Conservation (phyloP, 2,329 filamentous ascomycete genomes). For the Meredithiella fracta region DNA sequence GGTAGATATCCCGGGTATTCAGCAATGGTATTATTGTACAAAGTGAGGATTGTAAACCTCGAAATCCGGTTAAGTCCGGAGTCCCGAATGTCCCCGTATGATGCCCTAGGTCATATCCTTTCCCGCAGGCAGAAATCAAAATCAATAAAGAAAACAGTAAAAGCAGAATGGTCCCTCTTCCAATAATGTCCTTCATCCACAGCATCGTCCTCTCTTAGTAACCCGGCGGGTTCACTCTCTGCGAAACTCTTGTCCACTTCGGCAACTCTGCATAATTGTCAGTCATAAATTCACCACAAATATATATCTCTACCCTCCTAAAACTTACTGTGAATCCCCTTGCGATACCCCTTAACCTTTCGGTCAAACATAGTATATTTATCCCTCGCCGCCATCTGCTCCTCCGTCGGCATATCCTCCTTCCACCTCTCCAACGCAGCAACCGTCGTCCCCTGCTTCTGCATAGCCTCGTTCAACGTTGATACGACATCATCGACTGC, state of each 20-base stretch:
- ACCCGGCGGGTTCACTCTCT: conserved; percentile 84
- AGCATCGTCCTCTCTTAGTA: too few relatives aligned
- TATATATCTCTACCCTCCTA: neutral
- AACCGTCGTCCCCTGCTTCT: conserved; percentile 52
- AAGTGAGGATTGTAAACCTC: neutral
- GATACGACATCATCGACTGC: conserved; percentile 78
- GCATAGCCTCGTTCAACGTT: conserved; percentile 62
- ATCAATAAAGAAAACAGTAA: neutral
- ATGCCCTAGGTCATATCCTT: too few relatives aligned
- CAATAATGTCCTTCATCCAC: neutral
- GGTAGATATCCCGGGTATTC: too few relatives aligned
- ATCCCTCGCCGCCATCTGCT: conserved; percentile 88
- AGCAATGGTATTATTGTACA: neutral
- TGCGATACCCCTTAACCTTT: conserved; percentile 88
- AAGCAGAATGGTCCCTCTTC: neutral
- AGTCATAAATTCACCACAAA: neutral
- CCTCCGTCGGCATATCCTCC: conserved; percentile 85
- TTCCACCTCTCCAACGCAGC: conserved; percentile 84
- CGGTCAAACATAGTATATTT: conserved; percentile 98
- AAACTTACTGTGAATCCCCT: conserved; percentile 86
- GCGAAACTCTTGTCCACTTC: conserved; percentile 92
- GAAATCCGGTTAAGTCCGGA: neutral
- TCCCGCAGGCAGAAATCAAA: neutral
- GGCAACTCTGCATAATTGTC: conserved; percentile 44
- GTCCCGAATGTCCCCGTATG: too few relatives aligned